Percentiles rank a stretch among this genome's conserved stretches.
Conservation (phyloP, 768 basidiomycete species). For the Vishniacozyma victoriae region DNA sequence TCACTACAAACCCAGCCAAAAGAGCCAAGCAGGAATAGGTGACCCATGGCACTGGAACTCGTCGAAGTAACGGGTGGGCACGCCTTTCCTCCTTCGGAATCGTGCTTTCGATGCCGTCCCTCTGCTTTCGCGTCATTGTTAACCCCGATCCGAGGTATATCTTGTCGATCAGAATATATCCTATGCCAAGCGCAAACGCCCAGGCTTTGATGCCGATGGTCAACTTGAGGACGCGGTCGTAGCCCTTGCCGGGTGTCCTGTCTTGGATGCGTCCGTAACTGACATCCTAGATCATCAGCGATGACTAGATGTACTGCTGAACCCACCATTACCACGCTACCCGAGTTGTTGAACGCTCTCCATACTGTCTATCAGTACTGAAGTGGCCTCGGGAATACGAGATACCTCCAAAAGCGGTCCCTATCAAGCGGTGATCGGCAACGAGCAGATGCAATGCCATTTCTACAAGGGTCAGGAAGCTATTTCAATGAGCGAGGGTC, state of each 20-base stretch:
- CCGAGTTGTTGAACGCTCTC: slow-evolving; percentile 9
- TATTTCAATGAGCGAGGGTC: background rate
- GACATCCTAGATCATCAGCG: background rate
- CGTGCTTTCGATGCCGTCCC: background rate
- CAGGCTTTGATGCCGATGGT: slow-evolving; percentile 5
- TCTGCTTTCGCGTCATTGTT: slow-evolving; percentile 2
- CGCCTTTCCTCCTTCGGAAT: background rate
- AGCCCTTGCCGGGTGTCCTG: background rate
- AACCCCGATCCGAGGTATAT: slow-evolving; percentile 3
- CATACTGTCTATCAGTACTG: background rate
- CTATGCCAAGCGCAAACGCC: slow-evolving; percentile 5
- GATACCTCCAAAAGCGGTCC: slow-evolving; percentile 3
- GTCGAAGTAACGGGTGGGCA: background rate
- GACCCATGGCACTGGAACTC: background rate
- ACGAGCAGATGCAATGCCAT: slow-evolving; percentile 1
- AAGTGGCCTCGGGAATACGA: background rate
- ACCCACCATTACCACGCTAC: background rate
- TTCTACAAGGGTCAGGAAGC: background rate
- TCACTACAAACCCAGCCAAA: background rate
- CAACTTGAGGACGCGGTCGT: slow-evolving; percentile 7
- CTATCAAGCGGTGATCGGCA: slow-evolving; percentile 1
- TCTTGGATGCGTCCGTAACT: slow-evolving; percentile 3
- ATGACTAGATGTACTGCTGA: background rate
- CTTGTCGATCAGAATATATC: background rate
- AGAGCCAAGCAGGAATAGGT: background rate